phyloP scores from a whole-genome alignment of 1,284 basidiomycete species.

The Malassezia caprae region DNA sequence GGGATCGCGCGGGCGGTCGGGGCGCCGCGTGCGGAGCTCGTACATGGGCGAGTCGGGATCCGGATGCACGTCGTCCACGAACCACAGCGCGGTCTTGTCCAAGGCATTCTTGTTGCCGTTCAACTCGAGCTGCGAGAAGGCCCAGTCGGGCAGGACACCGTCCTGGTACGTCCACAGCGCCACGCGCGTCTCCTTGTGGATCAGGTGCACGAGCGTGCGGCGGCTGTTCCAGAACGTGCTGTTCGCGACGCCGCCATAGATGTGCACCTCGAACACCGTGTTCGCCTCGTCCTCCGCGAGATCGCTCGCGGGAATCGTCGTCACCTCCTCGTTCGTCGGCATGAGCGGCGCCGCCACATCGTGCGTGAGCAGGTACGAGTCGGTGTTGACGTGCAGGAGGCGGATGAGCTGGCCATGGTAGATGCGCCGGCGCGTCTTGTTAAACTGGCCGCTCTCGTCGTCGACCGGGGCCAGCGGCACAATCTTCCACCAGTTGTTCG shows the following conservation, averaged over 20 bases:
- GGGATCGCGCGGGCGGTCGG: conserved; percentile 57
- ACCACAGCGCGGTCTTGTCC: conserved; percentile 79
- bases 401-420: conserved; percentile 80
- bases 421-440: conserved; percentile 73
- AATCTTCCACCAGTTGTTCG: conserved; percentile 92
- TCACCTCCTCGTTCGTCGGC: conserved; percentile 98
- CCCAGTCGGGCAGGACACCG: conserved; percentile 80
- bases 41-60: conserved; percentile 49
- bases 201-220: conserved; percentile 42
- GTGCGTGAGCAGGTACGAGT: conserved; percentile 77
- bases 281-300: conserved; percentile 56
- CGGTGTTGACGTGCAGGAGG: conserved; percentile 74
- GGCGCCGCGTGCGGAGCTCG: conserved; percentile 24
- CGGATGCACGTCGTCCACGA: conserved; percentile 67
- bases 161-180: conserved; percentile 82
- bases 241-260: conserved; percentile 21
- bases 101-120: conserved; percentile 89
- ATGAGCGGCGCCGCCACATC: conserved; percentile 94
- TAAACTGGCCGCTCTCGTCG: conserved; percentile 52
- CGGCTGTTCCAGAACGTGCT: conserved; percentile 24
- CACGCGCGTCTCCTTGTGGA: conserved; percentile 81
- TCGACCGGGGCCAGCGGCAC: conserved; percentile 67
- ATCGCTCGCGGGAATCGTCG: conserved; percentile 54
- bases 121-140: conserved; percentile 88
- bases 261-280: conserved; percentile 38